Base-by-base conservation (phyloP, 2,329 filamentous ascomycete species). In the Aspergillus candidus region DNA sequence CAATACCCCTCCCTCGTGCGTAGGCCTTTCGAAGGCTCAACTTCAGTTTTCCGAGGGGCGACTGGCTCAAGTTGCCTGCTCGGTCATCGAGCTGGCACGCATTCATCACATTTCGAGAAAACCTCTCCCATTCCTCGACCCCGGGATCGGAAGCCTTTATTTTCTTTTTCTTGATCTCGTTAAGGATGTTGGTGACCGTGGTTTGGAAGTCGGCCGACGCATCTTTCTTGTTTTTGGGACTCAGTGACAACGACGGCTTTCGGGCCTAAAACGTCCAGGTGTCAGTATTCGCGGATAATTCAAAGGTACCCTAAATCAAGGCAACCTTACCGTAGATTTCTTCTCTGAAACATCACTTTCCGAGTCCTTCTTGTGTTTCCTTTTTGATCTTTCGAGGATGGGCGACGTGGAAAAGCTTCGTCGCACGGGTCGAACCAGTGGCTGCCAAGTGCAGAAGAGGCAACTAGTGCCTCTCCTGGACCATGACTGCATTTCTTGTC, bases 11-110 rank as follows among this genome's bases (percentile, higher is more conserved):
- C 7, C 59, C 67, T 5, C 67, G 59, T 34, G 83, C 68, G 56
- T 83, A 87, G 2, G 78, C 77, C 41, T 78, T 72, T 46, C 78
- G 76, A 44, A 88, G 61, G 38, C 70, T 47, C 11, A 38, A 11
- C 43, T 62, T 66, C 11, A 60, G 30, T 5, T 57, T 27, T 7
- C 22, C 22, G 7, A 27, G 49, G 14, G 46, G 48, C 33, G 65
- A 44, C 7, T 53, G 44, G 11, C 57, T 52, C 22, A 35, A 46
- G 42, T 53, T 53, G 10, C 41, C 42, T 15, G 49, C 48, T 6
- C 44, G 41, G 29, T 57, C 54, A 10, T 61, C 56, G 31, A 62
- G 11, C 29, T 53, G 54, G 41, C 58, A 61, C 8, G 65, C 62
- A 38, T 61, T 62, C 35, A 57, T 38, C 8, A 64, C 44, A 42